Evolutionary conservation across 2,329 filamentous ascomycete genomes (phyloP).

Genomic region (Monosporascus sp.): DNA sequence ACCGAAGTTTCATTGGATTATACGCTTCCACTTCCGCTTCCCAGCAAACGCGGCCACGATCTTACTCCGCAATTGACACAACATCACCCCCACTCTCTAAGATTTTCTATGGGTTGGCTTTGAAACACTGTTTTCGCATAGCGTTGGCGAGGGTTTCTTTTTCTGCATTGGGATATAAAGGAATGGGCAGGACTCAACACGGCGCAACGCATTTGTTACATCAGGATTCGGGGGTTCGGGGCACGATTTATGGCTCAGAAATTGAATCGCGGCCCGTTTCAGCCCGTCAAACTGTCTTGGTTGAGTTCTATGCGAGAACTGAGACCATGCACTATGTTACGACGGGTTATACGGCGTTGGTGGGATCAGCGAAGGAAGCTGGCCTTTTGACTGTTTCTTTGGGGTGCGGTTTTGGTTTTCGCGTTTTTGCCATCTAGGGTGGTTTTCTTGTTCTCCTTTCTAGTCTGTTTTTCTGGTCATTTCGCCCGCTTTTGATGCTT

Average conservation of each 20-base stretch:
- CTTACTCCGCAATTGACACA: slow-evolving; percentile 1
- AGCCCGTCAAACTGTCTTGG: neutral
- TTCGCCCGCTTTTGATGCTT: neutral
- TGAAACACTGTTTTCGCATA: slow-evolving; percentile 1
- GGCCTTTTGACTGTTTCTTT: slow-evolving; percentile 2
- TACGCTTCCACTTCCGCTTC: slow-evolving; percentile 3
- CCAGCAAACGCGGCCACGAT: slow-evolving; percentile 5
- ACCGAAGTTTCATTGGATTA: neutral
- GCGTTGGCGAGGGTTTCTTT: slow-evolving; percentile 1
- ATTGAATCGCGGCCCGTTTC: neutral
- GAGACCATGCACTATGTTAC: slow-evolving; percentile 9
- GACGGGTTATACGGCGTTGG: slow-evolving; percentile 16
- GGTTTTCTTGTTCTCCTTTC: neutral
- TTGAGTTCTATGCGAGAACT: slow-evolving; percentile 1
- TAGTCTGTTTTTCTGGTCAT: neutral
- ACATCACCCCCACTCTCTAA: neutral
- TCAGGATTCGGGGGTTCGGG: neutral
- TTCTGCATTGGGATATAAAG: neutral
- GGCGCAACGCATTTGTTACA: neutral
- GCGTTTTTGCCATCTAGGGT: neutral
- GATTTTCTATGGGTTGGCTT: neutral
- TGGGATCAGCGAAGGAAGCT: slow-evolving; percentile 1
- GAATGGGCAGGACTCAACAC: neutral
- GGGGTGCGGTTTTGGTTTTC: neutral
- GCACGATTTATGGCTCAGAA: neutral